A percentile compares a stretch with the other conserved stretches of the same genome.
phyloP scores from a whole-genome alignment of 495 filamentous ascomycete species.

The Talaromyces trachyspermus region DNA sequence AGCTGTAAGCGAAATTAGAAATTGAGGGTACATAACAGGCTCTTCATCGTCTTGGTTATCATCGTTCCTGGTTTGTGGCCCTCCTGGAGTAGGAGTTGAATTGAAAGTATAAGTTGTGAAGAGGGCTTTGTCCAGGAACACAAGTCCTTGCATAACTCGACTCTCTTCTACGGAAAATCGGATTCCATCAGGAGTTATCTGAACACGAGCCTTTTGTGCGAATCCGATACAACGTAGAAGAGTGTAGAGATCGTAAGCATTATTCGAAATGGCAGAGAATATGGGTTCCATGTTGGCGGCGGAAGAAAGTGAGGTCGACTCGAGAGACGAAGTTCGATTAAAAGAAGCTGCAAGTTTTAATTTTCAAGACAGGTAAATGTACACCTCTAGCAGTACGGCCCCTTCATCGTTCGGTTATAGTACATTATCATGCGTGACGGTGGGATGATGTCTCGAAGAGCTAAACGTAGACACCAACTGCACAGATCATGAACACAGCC shows the following conservation, averaged over 20 bases:
- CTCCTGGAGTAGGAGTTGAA: constrained; percentile 32
- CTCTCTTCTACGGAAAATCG: constrained; percentile 81
- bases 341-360: constrained; percentile 8
- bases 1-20: constrained; percentile 79
- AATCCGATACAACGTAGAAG: constrained; percentile 85
- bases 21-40: constrained; percentile 40
- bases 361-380: constrained; percentile 15
- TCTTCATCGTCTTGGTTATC: constrained; percentile 13
- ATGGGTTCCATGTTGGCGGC: constrained; percentile 37
- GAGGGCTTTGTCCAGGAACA: constrained; percentile 74
- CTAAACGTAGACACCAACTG: constrained; percentile 96
- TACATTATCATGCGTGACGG: constrained; percentile 22
- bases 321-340: background rate
- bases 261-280: constrained; percentile 79
- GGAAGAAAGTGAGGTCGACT: constrained; percentile 6
- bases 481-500: constrained; percentile 96
- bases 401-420: constrained; percentile 25
- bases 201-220: constrained; percentile 70
- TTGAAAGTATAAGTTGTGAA: constrained; percentile 76
- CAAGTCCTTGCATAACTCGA: constrained; percentile 79
- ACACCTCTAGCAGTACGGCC: constrained; percentile 30
- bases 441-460: constrained; percentile 15
- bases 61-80: constrained; percentile 25
- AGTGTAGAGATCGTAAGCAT: constrained; percentile 80
- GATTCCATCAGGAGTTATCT: constrained; percentile 73